Conservation (phyloP, 208 protist species). For the Acanthamoeba healyi region DNA sequence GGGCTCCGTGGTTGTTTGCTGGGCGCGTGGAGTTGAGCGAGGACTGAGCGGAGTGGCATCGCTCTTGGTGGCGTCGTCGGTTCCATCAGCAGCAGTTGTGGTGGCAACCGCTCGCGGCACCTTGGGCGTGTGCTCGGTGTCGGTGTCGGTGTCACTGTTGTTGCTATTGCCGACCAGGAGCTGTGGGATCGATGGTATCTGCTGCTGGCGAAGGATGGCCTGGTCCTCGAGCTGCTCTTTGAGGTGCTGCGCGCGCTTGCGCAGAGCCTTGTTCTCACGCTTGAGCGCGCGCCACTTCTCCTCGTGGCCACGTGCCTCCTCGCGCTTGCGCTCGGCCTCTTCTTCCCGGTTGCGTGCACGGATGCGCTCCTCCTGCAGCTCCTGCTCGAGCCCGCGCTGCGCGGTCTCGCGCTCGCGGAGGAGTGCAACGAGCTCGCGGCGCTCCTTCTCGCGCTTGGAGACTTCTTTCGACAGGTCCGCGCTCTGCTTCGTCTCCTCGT, state of each 20-base stretch:
- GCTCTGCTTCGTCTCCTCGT: constrained; percentile 41
- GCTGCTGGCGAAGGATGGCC: constrained; percentile 13
- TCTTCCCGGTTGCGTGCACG: constrained; percentile 8
- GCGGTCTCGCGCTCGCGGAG: neutral
- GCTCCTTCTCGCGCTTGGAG: constrained; percentile 11
- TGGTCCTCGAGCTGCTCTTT: constrained; percentile 50
- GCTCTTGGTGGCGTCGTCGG: neutral
- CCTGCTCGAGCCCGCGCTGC: neutral
- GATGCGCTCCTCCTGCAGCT: constrained; percentile 58
- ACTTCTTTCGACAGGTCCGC: constrained; percentile 14
- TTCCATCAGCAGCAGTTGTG: neutral
- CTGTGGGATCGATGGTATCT: neutral
- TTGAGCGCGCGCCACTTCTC: constrained; percentile 67
- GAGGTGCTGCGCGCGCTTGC: constrained; percentile 36
- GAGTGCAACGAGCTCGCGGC: neutral
- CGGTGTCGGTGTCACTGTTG: neutral
- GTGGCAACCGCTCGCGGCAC: neutral
- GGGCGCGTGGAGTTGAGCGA: neutral
- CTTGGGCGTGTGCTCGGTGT: neutral
- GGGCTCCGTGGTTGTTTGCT: too few species aligned
- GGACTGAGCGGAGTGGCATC: neutral
- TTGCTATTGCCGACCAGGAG: neutral
- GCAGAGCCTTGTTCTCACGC: constrained; percentile 57
- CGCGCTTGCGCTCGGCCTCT: constrained; percentile 49
- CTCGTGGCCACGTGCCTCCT: constrained; percentile 30